Percentiles rank a stretch among this genome's conserved stretches.
phyloP scores from a whole-genome alignment of 352 stramenopile species.

The Phytophthora crassamura region DNA sequence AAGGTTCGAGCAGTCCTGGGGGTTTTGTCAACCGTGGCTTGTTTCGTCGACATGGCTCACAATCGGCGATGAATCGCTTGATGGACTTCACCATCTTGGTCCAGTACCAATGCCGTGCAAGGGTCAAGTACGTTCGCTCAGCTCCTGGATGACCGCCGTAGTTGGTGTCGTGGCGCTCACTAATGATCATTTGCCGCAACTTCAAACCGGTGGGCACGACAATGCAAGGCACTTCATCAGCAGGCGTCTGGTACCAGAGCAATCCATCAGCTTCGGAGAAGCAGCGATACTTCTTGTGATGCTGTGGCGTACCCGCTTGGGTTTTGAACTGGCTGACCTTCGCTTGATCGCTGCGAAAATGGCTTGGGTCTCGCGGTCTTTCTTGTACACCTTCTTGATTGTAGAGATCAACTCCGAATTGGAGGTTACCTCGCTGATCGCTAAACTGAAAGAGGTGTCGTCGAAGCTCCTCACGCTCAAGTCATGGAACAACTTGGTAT shows the following conservation, averaged over 20 bases:
- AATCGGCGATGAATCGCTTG: conserved; percentile 12
- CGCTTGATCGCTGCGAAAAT: background rate
- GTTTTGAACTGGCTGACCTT: background rate
- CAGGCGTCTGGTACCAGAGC: no score
- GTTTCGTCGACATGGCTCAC: conserved; percentile 7
- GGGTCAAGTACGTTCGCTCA: conserved; percentile 16
- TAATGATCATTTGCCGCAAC: conserved; percentile 14
- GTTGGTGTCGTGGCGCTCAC: conserved; percentile 18
- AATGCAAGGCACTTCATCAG: background rate
- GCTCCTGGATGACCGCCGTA: no score
- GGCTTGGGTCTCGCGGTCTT: background rate
- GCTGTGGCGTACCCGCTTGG: background rate
- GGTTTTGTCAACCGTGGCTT: no score
- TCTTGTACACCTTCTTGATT: background rate
- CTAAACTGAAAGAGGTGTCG: background rate
- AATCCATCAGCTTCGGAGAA: background rate
- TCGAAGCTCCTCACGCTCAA: conserved; percentile 20
- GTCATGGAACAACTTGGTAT: conserved; percentile 29
- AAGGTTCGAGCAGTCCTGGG: no score
- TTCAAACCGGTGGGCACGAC: no score
- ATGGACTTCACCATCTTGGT: conserved; percentile 13
- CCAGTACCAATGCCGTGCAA: conserved; percentile 15
- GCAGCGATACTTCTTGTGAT: background rate
- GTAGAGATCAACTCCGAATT: background rate
- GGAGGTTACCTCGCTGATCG: background rate